phyloP scores from a whole-genome alignment of 805 yeast genomes.

The Candida montana region DNA sequence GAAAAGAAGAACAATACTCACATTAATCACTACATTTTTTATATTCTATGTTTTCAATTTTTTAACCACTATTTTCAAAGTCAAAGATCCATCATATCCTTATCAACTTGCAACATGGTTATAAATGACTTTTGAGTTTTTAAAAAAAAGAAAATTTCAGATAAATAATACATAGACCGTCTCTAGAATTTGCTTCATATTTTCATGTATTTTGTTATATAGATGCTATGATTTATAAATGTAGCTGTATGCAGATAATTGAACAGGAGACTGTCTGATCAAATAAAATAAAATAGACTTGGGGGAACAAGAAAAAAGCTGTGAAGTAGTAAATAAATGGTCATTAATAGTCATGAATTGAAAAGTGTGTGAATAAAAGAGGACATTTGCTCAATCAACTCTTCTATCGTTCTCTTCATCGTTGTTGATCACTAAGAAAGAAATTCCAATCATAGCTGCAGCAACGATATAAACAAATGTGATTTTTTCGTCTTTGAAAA shows the following conservation, averaged over 20 bases:
- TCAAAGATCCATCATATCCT: conserved; percentile 19
- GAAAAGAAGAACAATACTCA: conserved; percentile 5
- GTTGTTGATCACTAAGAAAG: conserved; percentile 78
- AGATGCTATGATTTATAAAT: no score
- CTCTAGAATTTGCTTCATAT: no score
- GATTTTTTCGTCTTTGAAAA: conserved; percentile 60
- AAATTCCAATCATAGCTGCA: conserved; percentile 71
- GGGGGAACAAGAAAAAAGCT: no score
- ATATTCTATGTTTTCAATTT: conserved; percentile 18
- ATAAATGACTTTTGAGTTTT: background rate
- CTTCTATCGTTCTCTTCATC: conserved; percentile 62
- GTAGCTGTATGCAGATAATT: background rate
- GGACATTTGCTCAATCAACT: conserved; percentile 9
- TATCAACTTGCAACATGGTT: conserved; percentile 20
- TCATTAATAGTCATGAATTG: no score
- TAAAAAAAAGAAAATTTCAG: no score
- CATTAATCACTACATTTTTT: conserved; percentile 10
- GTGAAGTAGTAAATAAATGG: no score
- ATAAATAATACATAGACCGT: no score
- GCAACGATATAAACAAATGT: conserved; percentile 67
- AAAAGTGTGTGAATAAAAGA: background rate
- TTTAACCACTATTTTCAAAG: conserved; percentile 16
- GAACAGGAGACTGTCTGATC: background rate
- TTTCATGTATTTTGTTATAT: no score
- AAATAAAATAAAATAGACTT: no score